Evolutionary conservation across 352 stramenopile species (phyloP), one percentile per base, ranked within the genome.

Genomic region (Phytophthora brassicae): DNA sequence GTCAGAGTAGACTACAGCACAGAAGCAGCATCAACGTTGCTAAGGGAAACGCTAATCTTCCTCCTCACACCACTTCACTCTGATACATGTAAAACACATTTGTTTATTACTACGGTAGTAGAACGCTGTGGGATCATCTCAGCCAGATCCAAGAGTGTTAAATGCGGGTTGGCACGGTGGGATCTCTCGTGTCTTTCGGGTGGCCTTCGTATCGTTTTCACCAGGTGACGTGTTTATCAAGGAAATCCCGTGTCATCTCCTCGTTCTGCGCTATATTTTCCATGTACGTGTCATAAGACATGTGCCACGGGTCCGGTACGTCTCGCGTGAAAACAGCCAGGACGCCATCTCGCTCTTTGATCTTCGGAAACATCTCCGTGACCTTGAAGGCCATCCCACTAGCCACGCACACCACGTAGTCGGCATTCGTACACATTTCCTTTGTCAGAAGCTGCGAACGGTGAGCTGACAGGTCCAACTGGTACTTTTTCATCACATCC

Each of bases 201-300:
- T n/a, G n/a, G n/a, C n/a, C 35, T 42, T 17, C 20, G 13, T 20
- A 23, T 35, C 17, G 14, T 11, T 41, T 60, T 73, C 46, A 79
- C 58, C 59, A 86, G 51, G 71, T 79, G 51, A 88, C 73, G 41
- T 74, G 77, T 42, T 68, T 82, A 33, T 86, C 79, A 20, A 92
- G 80, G 51, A 92, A 92, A 55, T 90, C 83, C 35, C 80, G 77
- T 38, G 84, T 84, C 52, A 88, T 76, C 64, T 89, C 79, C 50
- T 92, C 83, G 56, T 85, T 80, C 59, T 86, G 75, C 33, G 81
- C 79, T n/a, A 86, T 74, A 41, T 80, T 90, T 60, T 90, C 75
- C 79, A 90, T 88, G 68, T 92, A 92, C 14, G 77, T 90, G 60
- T 88, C 79, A 62, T 90, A 90, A 23, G 79, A 72, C 84, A 92